phyloP scores from a whole-genome alignment of 2,329 filamentous ascomycete species.

The Cadophora sp. region DNA sequence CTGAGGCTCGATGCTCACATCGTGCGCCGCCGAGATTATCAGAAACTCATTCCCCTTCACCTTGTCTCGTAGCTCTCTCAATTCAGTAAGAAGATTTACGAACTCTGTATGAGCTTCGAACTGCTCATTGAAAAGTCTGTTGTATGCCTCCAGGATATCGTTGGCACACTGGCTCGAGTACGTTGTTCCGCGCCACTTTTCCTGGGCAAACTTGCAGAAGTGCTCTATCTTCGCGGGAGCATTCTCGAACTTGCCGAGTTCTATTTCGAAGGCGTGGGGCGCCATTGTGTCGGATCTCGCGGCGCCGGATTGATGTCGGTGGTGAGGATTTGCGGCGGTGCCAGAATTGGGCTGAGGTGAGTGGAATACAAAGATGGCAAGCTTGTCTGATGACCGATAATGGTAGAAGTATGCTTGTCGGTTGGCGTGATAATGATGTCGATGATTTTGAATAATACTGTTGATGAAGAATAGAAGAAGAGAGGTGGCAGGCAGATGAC shows the following conservation, averaged over 20 bases:
- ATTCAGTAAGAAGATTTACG: not conserved
- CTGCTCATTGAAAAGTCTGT: not conserved
- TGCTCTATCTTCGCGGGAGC: not conserved
- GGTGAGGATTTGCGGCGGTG: not conserved
- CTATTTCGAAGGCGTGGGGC: not conserved
- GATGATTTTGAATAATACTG: not conserved
- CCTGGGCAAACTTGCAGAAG: not conserved
- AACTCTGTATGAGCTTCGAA: not conserved
- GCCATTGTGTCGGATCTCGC: not conserved
- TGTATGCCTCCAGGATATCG: not conserved
- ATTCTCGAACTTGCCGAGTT: not conserved
- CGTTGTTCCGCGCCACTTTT: not conserved
- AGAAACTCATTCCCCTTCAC: not conserved
- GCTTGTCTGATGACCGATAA: not conserved
- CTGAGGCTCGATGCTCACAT: too few species aligned
- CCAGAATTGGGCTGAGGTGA: not conserved
- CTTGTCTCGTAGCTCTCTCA: not conserved
- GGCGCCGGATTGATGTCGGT: not conserved
- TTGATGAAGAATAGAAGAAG: not conserved
- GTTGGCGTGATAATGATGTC: not conserved
- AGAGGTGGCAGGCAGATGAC: not conserved
- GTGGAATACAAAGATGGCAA: too few species aligned
- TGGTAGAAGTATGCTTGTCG: too few species aligned
- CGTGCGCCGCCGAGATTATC: not conserved
- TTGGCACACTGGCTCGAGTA: not conserved